These are phyloP conservation scores for Seminavis robusta DNA, from an alignment of 108 stramenopile species.

Conservation along the genomic window DNA sequence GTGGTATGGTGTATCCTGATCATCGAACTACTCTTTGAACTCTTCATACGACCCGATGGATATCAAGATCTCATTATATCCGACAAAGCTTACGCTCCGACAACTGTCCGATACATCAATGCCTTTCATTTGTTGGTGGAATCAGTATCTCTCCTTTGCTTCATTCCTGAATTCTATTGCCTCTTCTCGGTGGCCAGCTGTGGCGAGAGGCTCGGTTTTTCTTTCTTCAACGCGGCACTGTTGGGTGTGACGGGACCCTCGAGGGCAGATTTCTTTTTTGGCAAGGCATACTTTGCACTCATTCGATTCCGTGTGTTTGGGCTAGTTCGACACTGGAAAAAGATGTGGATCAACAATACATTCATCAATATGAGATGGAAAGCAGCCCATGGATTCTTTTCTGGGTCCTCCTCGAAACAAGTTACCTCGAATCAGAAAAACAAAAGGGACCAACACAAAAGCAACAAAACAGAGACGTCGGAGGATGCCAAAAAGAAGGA, in stretches of 20 bases:
- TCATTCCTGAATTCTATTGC: slow-evolving; percentile 66
- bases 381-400: neutral
- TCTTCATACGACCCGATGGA: slow-evolving; percentile 58
- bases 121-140: slow-evolving; percentile 66
- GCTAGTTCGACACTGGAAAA: slow-evolving; percentile 77
- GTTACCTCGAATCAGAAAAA: neutral
- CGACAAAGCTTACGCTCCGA: slow-evolving; percentile 71
- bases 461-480: neutral
- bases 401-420: no score
- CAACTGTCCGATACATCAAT: slow-evolving; percentile 63
- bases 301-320: slow-evolving; percentile 69
- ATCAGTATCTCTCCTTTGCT: slow-evolving; percentile 56
- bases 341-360: slow-evolving; percentile 69
- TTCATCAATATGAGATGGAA: slow-evolving; percentile 4
- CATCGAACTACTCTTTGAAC: slow-evolving; percentile 72
- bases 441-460: neutral
- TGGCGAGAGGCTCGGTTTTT: slow-evolving; percentile 9
- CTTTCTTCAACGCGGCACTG: slow-evolving; percentile 8
- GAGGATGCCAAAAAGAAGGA: neutral
- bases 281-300: slow-evolving; percentile 37
- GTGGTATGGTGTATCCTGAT: slow-evolving; percentile 66
- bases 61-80: slow-evolving; percentile 54
- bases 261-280: slow-evolving; percentile 23
- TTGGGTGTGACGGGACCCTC: slow-evolving; percentile 1
- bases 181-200: slow-evolving; percentile 33